A percentile compares a stretch with the other conserved stretches of the same genome.
These are phyloP conservation scores for Podaxis carcinomalis DNA, from an alignment of 768 basidiomycete genomes.

Conservation along the genomic window DNA sequence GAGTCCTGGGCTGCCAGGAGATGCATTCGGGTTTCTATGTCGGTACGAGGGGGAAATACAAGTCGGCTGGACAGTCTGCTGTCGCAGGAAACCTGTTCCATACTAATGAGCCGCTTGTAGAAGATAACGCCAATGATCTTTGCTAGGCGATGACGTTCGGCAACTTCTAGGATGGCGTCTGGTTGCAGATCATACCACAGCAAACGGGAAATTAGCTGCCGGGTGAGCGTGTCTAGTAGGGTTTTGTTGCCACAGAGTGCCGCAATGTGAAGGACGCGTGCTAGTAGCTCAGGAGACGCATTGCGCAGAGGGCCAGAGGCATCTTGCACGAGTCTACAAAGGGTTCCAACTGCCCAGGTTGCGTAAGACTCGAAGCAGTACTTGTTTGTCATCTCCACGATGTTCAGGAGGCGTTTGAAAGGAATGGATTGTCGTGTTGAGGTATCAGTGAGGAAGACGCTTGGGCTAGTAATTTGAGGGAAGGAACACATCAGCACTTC, in stretches of 20 bases:
- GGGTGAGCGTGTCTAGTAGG: conserved; percentile 44
- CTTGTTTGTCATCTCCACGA: conserved; percentile 43
- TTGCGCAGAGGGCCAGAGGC: conserved; percentile 26
- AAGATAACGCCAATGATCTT: conserved; percentile 48
- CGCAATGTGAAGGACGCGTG: conserved; percentile 48
- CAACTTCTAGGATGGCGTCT: conserved; percentile 40
- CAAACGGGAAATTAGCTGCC: conserved; percentile 46
- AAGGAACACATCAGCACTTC: not conserved
- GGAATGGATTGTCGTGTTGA: conserved; percentile 20
- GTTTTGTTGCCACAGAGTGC: conserved; percentile 41
- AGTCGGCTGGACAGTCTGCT: conserved; percentile 25
- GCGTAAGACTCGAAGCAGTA: conserved; percentile 43
- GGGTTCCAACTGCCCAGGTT: conserved; percentile 36
- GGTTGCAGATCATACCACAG: conserved; percentile 44
- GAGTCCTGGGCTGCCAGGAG: conserved; percentile 56
- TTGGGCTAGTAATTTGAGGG: not conserved
- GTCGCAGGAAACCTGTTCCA: conserved; percentile 30
- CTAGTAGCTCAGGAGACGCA: conserved; percentile 30
- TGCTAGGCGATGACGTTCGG: conserved; percentile 32
- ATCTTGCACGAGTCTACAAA: conserved; percentile 31
- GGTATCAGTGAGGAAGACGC: conserved; percentile 16
- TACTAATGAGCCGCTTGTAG: conserved; percentile 42
- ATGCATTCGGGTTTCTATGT: conserved; percentile 36
- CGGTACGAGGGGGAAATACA: conserved; percentile 25
- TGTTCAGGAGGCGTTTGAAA: conserved; percentile 40